A percentile compares a stretch with the other conserved stretches of the same genome.
These are phyloP conservation scores for Fusarium chlamydosporum DNA, from an alignment of 2,329 filamentous ascomycete genomes.

Conservation along the genomic window DNA sequence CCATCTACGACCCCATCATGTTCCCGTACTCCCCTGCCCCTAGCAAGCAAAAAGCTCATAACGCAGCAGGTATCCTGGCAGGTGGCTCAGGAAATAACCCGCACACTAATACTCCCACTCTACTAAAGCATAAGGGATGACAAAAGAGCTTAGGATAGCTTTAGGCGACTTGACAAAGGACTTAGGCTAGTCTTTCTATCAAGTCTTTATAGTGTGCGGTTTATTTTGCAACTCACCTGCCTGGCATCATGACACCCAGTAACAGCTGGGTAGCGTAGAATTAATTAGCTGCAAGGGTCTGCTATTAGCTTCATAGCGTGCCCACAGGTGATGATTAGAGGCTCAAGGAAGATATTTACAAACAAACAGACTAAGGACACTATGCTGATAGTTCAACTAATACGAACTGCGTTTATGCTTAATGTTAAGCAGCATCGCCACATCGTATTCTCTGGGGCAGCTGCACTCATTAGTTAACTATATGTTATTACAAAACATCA, in stretches of 20 bases:
- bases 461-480: background rate
- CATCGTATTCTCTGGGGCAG: background rate
- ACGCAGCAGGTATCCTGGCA: conserved; percentile 35
- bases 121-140: no score
- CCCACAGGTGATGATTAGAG: conserved; percentile 24
- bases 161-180: no score
- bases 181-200: no score
- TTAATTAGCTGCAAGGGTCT: conserved; percentile 38
- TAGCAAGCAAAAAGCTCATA: conserved; percentile 26
- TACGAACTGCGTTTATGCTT: conserved; percentile 23
- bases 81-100: no score
- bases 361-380: conserved; percentile 3
- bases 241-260: conserved; percentile 41
- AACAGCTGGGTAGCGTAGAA: conserved; percentile 22
- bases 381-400: conserved; percentile 17
- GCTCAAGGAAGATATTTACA: conserved; percentile 24
- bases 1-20: conserved; percentile 24
- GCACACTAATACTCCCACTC: no score
- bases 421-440: background rate
- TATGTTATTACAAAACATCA: conserved; percentile 1
- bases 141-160: no score
- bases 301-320: conserved; percentile 25
- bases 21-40: conserved; percentile 33
- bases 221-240: no score
- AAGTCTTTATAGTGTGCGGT: no score